Conservation (phyloP, 352 stramenopile genomes). For the Globisporangium spiculum region DNA sequence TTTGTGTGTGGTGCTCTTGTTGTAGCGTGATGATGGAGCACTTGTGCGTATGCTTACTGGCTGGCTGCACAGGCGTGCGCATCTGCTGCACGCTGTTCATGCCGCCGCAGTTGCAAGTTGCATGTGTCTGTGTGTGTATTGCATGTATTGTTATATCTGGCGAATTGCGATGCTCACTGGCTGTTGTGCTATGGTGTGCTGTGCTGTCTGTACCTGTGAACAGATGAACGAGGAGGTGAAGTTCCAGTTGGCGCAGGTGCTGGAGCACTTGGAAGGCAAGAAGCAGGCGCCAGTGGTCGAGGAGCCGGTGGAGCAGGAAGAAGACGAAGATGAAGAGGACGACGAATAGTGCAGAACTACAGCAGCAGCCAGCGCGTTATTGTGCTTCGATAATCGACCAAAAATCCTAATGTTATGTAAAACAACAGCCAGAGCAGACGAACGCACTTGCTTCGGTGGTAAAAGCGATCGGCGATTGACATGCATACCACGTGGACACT, state of each 20-base stretch:
- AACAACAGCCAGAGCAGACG: not conserved
- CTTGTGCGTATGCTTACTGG: not conserved
- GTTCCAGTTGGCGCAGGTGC: slow-evolving; percentile 69
- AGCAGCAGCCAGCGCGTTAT: not conserved
- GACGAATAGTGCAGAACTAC: slow-evolving; percentile 7
- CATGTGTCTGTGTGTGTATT: not conserved
- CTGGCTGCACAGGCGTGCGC: not conserved
- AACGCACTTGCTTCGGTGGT: not conserved
- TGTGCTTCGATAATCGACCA: not conserved
- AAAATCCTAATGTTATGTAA: slow-evolving; percentile 4
- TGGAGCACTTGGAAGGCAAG: slow-evolving; percentile 62
- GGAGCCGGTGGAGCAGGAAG: slow-evolving; percentile 9
- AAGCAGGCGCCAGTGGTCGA: slow-evolving; percentile 15
- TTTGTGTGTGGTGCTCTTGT: not conserved
- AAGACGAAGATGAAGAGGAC: slow-evolving; percentile 7
- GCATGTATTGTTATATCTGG: not conserved
- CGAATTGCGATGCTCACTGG: not conserved
- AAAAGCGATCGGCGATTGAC: not conserved
- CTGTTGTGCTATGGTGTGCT: not conserved
- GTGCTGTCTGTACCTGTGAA: too few species aligned
- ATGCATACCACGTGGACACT: not conserved
- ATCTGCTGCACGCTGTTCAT: not conserved
- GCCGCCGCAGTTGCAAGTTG: not conserved
- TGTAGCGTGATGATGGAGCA: slow-evolving; percentile 11
- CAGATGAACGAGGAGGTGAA: slow-evolving; percentile 81